These are phyloP conservation scores for Lachancea lanzarotensis DNA, from an alignment of 805 yeast species.

Conservation along the genomic window DNA sequence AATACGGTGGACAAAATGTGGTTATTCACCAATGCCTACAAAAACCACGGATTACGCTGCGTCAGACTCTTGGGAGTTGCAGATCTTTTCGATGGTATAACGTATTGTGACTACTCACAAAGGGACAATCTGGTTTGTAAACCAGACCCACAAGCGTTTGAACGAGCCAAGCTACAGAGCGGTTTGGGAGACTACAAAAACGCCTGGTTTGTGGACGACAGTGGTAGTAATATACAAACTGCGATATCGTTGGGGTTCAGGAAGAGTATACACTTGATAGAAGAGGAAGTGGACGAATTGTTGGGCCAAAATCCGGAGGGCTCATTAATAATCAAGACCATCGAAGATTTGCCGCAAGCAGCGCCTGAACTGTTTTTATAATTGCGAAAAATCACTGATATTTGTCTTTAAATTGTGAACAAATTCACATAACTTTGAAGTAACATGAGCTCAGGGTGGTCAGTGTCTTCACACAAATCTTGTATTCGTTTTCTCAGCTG, in stretches of 20 bases:
- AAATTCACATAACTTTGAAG: conserved; percentile 19
- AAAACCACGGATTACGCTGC: conserved; percentile 81
- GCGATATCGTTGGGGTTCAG: conserved; percentile 70
- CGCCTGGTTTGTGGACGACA: conserved; percentile 82
- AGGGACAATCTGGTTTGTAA: conserved; percentile 70
- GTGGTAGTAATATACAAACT: conserved; percentile 68
- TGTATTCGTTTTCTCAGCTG: conserved; percentile 21
- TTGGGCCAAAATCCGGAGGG: conserved; percentile 37
- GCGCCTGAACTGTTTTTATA: conserved; percentile 44
- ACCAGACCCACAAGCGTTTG: conserved; percentile 72
- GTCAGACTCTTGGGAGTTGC: conserved; percentile 76
- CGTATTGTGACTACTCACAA: conserved; percentile 77
- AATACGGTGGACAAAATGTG: conserved; percentile 67
- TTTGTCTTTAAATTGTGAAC: conserved; percentile 6
- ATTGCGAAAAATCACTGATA: background rate
- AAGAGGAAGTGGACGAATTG: conserved; percentile 45
- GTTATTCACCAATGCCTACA: conserved; percentile 93
- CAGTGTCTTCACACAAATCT: conserved; percentile 17
- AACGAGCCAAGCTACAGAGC: conserved; percentile 58
- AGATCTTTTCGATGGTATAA: conserved; percentile 90
- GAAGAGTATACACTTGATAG: conserved; percentile 66
- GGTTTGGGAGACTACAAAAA: conserved; percentile 35
- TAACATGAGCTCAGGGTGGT: conserved; percentile 25
- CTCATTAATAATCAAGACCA: conserved; percentile 48
- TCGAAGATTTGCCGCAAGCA: conserved; percentile 48